Base-by-base conservation (phyloP, 2,329 filamentous ascomycete species). In the Microcyclospora pomicola region DNA sequence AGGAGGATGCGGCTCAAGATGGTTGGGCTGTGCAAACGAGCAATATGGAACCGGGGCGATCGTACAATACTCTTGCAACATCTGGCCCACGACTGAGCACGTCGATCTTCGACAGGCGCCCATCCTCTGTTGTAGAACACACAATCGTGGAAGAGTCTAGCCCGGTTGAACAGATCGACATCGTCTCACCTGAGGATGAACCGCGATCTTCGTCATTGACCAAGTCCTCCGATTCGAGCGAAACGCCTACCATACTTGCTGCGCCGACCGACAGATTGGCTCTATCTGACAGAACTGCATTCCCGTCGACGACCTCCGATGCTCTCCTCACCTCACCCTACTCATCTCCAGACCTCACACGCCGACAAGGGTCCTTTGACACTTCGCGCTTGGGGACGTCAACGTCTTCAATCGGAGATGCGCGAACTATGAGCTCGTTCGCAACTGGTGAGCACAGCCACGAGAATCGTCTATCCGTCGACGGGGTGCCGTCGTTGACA, bases 301-400 rank as follows among this genome's bases (percentile, higher is more conserved):
- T 59, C 24, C 69, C 73, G n/a, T 55, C 73, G 44, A 77, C 79
- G 57, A 77, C 80, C 7, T 75, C 78, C 37, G 73, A 81, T 31
- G 72, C 74, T 42, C 71, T 72, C 36, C 69, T 73, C 45, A 65
- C 75, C 3, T 69, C 67, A 0, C 61, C 64, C 4, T 67, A 67
- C 52, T 71, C 80, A 1, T 85, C 81, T 5, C 82, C 81, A 0
- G 73, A 80, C 37, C 60, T 63, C 40, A 49, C 52, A 72, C 79
- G 42, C 67, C 77, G 41, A 65, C 82, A 65, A 59, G 77, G 75
- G 3, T 68, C 65, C 0, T 77, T 82, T 39, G 82, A 87, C 45
- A 73, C 73, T 1, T 77, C 82, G 37, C 72, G 79, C 14, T 72
- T 85, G 19, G 82, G 80, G 5, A 86, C 82, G 2, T 77, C 82